Conservation (phyloP, 768 basidiomycete species). For the Leccinum aurantiacum region DNA sequence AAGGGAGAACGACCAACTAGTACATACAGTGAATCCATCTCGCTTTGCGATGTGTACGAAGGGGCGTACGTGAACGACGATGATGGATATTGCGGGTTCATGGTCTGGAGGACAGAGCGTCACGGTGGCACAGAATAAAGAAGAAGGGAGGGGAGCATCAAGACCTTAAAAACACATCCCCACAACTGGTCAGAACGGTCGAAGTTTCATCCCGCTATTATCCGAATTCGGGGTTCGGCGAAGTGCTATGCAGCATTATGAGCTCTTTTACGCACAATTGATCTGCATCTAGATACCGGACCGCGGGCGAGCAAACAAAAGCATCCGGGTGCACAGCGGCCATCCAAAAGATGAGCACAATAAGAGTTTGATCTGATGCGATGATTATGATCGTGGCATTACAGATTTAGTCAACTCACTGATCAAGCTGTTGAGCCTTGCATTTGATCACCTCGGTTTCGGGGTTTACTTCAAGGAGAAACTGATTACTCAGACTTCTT, state of each 20-base stretch:
- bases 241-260: neutral
- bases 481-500: neutral
- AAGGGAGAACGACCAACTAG: neutral
- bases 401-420: neutral
- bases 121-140: neutral
- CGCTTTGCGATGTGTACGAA: neutral
- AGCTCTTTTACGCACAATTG: neutral
- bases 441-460: neutral
- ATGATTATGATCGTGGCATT: neutral
- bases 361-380: neutral
- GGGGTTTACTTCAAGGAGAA: neutral
- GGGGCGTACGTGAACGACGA: neutral
- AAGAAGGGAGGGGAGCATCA: neutral
- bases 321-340: neutral
- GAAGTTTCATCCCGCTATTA: neutral
- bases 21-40: conserved; percentile 14
- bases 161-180: conserved; percentile 8
- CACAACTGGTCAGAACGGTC: neutral
- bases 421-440: neutral
- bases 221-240: conserved; percentile 12
- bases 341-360: neutral
- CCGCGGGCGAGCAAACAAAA: neutral
- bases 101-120: neutral
- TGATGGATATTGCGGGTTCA: neutral
- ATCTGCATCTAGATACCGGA: conserved; percentile 1